A percentile compares a stretch with the other conserved stretches of the same genome.
phyloP scores from a whole-genome alignment of 345 rosid genomes.

The Euclidium syriacum region DNA sequence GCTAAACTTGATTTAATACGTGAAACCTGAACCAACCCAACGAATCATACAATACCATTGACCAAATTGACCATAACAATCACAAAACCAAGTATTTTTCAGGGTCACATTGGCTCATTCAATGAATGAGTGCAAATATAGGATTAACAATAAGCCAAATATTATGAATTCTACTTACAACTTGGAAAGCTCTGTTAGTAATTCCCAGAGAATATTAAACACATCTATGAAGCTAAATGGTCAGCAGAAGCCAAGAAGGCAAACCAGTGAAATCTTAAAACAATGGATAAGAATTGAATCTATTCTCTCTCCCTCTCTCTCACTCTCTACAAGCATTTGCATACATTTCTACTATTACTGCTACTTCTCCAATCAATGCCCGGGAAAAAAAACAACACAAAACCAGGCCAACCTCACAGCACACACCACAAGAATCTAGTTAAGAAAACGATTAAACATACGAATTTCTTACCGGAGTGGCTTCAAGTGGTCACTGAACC shows the following conservation, averaged over 20 bases:
- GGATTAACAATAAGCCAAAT: not conserved
- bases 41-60: too few species aligned
- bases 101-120: too few species aligned
- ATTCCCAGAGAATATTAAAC: conserved; percentile 16
- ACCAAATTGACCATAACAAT: too few species aligned
- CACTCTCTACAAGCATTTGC: conserved; percentile 31
- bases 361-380: conserved; percentile 23
- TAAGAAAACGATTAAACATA: not conserved
- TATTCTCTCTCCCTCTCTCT: conserved; percentile 4
- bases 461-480: conserved; percentile 5
- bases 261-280: conserved; percentile 22
- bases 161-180: conserved; percentile 19
- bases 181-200: conserved; percentile 17
- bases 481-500: conserved; percentile 41
- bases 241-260: conserved; percentile 10
- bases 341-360: conserved; percentile 18
- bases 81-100: too few species aligned
- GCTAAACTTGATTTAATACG: too few species aligned
- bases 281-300: conserved; percentile 29
- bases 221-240: conserved; percentile 5
- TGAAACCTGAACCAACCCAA: too few species aligned
- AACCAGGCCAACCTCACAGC: conserved; percentile 23
- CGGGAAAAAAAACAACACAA: conserved; percentile 2
- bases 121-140: not conserved
- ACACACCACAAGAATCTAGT: not conserved